Conservation (phyloP, 75 land plant species). For the Selaginella moellendorffii region DNA sequence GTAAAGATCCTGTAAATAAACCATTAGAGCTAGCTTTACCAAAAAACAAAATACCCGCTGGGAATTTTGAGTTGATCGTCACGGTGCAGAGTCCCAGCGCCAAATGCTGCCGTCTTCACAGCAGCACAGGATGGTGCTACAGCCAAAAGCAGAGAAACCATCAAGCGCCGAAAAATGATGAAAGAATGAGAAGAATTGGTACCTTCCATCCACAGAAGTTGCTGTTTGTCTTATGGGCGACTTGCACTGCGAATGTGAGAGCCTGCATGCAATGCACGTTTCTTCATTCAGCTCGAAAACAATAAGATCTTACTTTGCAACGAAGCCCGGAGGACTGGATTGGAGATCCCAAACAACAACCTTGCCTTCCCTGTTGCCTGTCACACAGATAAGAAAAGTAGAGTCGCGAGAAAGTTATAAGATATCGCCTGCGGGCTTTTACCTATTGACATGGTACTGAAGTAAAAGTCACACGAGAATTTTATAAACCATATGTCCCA, state of each 20-base stretch:
- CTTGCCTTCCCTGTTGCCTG: conserved; percentile 95
- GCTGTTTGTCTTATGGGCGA: conserved; percentile 90
- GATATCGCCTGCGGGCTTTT: conserved; percentile 7
- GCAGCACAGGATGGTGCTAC: conserved; percentile 77
- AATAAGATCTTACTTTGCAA: conserved; percentile 45
- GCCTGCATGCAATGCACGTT: conserved; percentile 20
- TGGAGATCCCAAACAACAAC: conserved; percentile 92
- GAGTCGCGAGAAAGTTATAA: not conserved
- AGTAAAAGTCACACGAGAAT: conserved; percentile 90
- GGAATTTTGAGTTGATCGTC: too few relatives aligned
- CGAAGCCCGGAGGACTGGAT: conserved; percentile 69
- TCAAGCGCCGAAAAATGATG: not conserved
- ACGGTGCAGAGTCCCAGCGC: conserved; percentile 89
- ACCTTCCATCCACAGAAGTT: conserved; percentile 95
- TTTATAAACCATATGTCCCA: conserved; percentile 99
- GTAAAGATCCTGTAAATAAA: too few relatives aligned
- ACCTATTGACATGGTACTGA: conserved; percentile 71
- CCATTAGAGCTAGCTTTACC: too few relatives aligned
- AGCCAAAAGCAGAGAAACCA: conserved; percentile 18
- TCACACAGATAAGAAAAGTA: conserved; percentile 1
- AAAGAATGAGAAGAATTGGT: not conserved
- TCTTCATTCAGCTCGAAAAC: not conserved
- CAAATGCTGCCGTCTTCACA: conserved; percentile 94
- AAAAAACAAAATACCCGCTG: too few relatives aligned
- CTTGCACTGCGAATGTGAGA: conserved; percentile 72